Base-by-base conservation (phyloP, 2,329 filamentous ascomycete species). In the Xenoacremonium recifei region DNA sequence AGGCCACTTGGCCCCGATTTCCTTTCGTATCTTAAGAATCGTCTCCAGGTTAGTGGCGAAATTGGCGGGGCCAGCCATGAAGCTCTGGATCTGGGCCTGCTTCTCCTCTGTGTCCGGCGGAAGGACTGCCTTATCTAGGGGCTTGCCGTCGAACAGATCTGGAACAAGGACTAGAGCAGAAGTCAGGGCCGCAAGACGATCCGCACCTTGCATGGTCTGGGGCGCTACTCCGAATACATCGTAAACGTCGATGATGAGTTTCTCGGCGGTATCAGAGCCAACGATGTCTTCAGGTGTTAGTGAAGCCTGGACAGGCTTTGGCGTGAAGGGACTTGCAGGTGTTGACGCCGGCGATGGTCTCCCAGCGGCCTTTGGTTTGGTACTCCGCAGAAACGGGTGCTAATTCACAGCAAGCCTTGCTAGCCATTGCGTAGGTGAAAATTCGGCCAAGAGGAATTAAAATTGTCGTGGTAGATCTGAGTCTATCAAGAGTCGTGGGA, bases 161-260 rank as follows among this genome's bases (percentile, higher is more conserved):
- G 67, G 64, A 27, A 74, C 48, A 4, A 75, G 44, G 6, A 74
- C 65, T 0, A 74, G 54, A 2, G 66, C 61, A 19, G 64, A 59
- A 3, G 56, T 49, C 11, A 60, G 54, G 4, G 60, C 51, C 0
- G 71, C 62, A 3, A 75, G 61, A 6, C 68, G 60, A 53, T 77
- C 73, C 2, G 71, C 72, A 19, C 72, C 74, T 48, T 75, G 71
- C 5, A 73, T 53, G 3, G 69, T 74, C 53, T 76, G 73, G 6
- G 63, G 60, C 35, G 64, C 57, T 36, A 67, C 48, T 45, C 72
- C 70, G 47, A 76, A 75, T 50, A 75, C 62, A 54, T 77, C 74
- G 56, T 72, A 74, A 42, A 76, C 59, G 44, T 67, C 58, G 15
- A 77, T 56, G 9, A 76, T 60, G 33, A 66, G 71, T 31, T 52